Percentiles rank a stretch among this genome's conserved stretches.
Conservation (phyloP, 169 alveolate species). For the Hammondia hammondi region DNA sequence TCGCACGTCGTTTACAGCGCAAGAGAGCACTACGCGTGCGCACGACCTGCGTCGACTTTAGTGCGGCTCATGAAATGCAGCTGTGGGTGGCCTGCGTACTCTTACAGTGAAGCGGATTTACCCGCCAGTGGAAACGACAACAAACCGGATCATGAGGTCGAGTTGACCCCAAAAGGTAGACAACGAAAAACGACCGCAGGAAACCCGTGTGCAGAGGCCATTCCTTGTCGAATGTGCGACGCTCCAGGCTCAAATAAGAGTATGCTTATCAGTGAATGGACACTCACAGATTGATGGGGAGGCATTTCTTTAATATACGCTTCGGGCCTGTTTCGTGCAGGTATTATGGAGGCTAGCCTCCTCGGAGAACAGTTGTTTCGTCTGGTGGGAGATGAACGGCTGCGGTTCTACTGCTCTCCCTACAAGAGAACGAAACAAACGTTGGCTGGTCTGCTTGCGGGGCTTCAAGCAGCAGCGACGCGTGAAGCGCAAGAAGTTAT, state of each 20-base stretch:
- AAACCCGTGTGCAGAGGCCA: too few species aligned
- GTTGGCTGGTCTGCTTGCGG: not conserved
- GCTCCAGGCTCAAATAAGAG: not conserved
- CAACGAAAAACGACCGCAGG: not conserved
- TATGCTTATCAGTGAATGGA: not conserved
- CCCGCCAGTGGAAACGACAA: not conserved
- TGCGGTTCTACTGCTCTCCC: slow-evolving; percentile 26
- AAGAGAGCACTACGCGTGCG: not conserved
- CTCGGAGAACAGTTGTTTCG: not conserved
- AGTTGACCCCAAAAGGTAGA: not conserved
- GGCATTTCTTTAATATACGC: not conserved
- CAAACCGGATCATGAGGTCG: not conserved
- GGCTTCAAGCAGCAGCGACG: not conserved
- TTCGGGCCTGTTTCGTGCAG: not conserved
- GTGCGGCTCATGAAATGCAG: not conserved
- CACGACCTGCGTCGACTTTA: not conserved
- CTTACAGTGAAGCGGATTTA: not conserved
- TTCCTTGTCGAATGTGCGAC: not conserved
- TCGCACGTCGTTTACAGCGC: too few species aligned
- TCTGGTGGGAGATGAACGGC: not conserved
- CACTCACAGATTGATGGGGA: not conserved
- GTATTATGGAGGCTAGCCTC: not conserved
- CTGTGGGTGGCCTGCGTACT: not conserved
- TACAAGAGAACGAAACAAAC: not conserved
- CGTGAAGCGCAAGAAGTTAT: not conserved